These are phyloP conservation scores for Hysterangium stoloniferum DNA, from an alignment of 768 basidiomycete genomes.

Conservation along the genomic window DNA sequence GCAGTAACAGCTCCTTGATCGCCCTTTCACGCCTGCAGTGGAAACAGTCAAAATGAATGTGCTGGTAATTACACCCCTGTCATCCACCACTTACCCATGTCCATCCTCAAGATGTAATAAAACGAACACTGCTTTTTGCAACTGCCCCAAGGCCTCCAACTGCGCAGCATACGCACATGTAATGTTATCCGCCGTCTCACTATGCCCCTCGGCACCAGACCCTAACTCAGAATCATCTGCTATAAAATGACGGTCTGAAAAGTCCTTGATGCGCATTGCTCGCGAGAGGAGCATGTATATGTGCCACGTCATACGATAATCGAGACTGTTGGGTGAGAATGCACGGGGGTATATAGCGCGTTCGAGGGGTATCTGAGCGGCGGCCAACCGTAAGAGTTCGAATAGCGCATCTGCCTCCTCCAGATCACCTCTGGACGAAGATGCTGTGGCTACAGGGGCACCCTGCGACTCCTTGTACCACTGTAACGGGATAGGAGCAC, in stretches of 20 bases:
- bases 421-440: conserved; percentile 24
- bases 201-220: conserved; percentile 59
- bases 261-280: conserved; percentile 76
- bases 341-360: conserved; percentile 60
- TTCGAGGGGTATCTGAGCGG: conserved; percentile 67
- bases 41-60: neutral
- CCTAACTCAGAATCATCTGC: conserved; percentile 18
- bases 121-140: conserved; percentile 85
- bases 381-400: conserved; percentile 69
- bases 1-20: conserved; percentile 70
- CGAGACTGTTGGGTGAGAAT: conserved; percentile 66
- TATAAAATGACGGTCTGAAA: conserved; percentile 55
- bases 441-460: conserved; percentile 34
- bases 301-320: conserved; percentile 87
- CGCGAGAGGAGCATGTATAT: conserved; percentile 81
- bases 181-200: conserved; percentile 74
- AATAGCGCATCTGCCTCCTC: conserved; percentile 60
- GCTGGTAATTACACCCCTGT: neutral
- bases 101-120: conserved; percentile 80
- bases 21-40: conserved; percentile 65
- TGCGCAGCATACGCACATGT: conserved; percentile 83
- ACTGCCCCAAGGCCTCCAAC: conserved; percentile 70
- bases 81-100: conserved; percentile 50
- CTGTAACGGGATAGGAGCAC: conserved; percentile 42
- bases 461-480: conserved; percentile 40